These are phyloP conservation scores for Colletotrichum aenigma DNA, from an alignment of 2,329 filamentous ascomycete genomes.

Conservation along the genomic window DNA sequence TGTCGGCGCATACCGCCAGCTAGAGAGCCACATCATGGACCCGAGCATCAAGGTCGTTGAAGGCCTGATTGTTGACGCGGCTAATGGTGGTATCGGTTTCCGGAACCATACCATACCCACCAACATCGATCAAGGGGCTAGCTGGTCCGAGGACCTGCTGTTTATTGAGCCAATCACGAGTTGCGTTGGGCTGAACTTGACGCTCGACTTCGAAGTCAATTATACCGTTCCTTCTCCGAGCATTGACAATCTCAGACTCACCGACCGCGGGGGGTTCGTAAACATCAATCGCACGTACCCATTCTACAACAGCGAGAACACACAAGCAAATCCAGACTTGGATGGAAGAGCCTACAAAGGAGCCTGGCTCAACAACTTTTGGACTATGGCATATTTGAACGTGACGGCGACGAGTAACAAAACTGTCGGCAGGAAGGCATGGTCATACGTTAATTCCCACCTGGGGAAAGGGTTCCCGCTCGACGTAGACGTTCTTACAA, in stretches of 20 bases:
- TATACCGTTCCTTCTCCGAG: neutral
- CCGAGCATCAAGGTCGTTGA: constrained; percentile 39
- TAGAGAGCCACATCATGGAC: constrained; percentile 33
- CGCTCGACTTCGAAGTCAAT: constrained; percentile 41
- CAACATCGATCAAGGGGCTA: constrained; percentile 34
- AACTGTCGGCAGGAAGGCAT: constrained; percentile 22
- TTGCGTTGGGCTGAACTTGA: constrained; percentile 48
- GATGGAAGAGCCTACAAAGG: constrained; percentile 43
- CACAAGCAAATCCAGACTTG: constrained; percentile 40
- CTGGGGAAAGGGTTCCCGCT: constrained; percentile 37
- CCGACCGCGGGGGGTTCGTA: constrained; percentile 47
- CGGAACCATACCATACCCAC: constrained; percentile 47
- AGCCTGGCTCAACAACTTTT: constrained; percentile 45
- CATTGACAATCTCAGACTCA: constrained; percentile 32
- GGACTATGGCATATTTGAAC: constrained; percentile 42
- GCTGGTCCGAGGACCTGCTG: constrained; percentile 51
- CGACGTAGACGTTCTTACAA: neutral
- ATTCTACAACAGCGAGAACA: constrained; percentile 28
- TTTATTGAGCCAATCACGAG: constrained; percentile 49
- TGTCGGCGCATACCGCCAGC: constrained; percentile 25
- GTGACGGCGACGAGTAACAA: constrained; percentile 32
- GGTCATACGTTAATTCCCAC: constrained; percentile 39
- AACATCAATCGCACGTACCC: constrained; percentile 40
- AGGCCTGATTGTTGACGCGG: constrained; percentile 46
- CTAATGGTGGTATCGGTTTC: constrained; percentile 45